Conservation (phyloP, 176 grass and related monocot species). For the Elymus sibiricus region DNA sequence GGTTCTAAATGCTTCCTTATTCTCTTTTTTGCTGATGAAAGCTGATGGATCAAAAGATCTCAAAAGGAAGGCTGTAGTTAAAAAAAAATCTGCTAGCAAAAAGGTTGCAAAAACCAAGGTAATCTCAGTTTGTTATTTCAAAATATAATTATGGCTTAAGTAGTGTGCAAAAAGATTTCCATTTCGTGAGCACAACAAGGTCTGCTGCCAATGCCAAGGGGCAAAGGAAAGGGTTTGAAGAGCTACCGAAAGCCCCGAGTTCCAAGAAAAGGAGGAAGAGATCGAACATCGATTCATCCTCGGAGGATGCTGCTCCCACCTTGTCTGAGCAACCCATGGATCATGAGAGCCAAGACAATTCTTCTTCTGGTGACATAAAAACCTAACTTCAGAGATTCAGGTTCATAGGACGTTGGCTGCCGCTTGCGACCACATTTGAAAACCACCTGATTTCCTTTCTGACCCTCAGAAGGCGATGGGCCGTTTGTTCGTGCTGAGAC, state of each 20-base stretch:
- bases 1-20: too few species aligned
- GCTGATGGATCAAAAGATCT: too few species aligned
- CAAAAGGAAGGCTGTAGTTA: too few species aligned
- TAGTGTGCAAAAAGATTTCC: too few species aligned
- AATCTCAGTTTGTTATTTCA: too few species aligned
- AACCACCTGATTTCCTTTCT: background rate
- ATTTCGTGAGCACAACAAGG: conserved; percentile 28
- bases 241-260: conserved; percentile 47
- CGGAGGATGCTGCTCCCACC: conserved; percentile 43
- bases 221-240: conserved; percentile 64
- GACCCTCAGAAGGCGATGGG: background rate
- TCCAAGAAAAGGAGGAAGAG: conserved; percentile 59
- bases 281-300: conserved; percentile 34
- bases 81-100: too few species aligned
- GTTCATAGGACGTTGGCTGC: conserved; percentile 22
- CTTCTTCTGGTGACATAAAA: conserved; percentile 31
- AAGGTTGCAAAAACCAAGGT: too few species aligned
- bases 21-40: too few species aligned
- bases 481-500: background rate
- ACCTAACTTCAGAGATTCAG: conserved; percentile 29
- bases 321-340: conserved; percentile 51
- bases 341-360: conserved; percentile 37
- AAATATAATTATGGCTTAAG: too few species aligned
- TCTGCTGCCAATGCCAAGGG: conserved; percentile 25
- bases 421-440: background rate